Evolutionary conservation across 495 filamentous ascomycete species (phyloP).

Genomic region (Penicillium herquei): DNA sequence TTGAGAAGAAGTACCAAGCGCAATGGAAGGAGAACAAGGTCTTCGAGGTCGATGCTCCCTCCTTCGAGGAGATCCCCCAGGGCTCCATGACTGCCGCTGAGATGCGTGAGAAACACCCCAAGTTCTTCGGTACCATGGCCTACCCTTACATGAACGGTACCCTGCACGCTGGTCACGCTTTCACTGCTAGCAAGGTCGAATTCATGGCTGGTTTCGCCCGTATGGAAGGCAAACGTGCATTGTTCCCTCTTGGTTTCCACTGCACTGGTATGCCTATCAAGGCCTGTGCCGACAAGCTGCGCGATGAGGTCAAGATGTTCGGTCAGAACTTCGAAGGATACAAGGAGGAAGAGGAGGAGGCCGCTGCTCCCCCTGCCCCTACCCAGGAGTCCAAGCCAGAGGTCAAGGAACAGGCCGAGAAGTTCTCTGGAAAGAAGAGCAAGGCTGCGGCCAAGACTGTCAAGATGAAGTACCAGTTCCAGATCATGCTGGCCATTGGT

Average conservation of each 20-base stretch:
- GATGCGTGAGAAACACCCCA: slow-evolving; percentile 77
- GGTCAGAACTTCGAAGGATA: slow-evolving; percentile 82
- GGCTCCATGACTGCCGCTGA: slow-evolving; percentile 66
- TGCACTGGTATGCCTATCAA: slow-evolving; percentile 99
- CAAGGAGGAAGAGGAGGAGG: slow-evolving; percentile 57
- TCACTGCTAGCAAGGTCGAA: slow-evolving; percentile 87
- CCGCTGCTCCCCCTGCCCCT: slow-evolving; percentile 33
- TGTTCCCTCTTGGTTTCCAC: slow-evolving; percentile 93
- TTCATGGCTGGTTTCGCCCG: slow-evolving; percentile 79
- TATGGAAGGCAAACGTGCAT: slow-evolving; percentile 82
- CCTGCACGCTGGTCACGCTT: slow-evolving; percentile 87
- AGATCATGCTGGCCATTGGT: slow-evolving; percentile 83
- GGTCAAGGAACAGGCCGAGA: slow-evolving; percentile 75
- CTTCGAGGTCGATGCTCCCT: slow-evolving; percentile 84
- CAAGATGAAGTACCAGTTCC: slow-evolving; percentile 86
- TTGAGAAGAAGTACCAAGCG: slow-evolving; percentile 90
- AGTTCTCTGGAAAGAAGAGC: slow-evolving; percentile 91
- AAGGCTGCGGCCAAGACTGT: slow-evolving; percentile 90
- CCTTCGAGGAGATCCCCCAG: slow-evolving; percentile 68
- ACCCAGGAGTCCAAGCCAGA: slow-evolving; percentile 57
- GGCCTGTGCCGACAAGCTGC: slow-evolving; percentile 92
- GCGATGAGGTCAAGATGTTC: slow-evolving; percentile 84
- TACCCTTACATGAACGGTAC: slow-evolving; percentile 98
- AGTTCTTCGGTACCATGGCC: slow-evolving; percentile 91
- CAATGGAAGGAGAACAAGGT: slow-evolving; percentile 76